Base-by-base conservation (phyloP, 257 asterid genomes). In the Lycium barbarum region DNA sequence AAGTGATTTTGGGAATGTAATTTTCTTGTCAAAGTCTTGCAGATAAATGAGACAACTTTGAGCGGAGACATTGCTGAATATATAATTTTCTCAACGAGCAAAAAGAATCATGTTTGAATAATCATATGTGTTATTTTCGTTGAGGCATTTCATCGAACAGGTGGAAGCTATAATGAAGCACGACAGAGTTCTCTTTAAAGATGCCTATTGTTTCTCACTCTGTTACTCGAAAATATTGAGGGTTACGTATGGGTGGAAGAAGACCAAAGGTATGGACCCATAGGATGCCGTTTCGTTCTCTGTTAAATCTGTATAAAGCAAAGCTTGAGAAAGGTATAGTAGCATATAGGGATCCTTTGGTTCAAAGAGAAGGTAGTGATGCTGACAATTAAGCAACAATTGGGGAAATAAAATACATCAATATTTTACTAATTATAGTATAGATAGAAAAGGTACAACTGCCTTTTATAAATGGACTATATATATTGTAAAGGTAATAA, bases 81-180 rank as follows among this genome's bases (percentile, higher is more conserved):
- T 17, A 90, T 57, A 66, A 68, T 71, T 45, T 62, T 4, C 84
- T 70, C 40, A 87, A 55, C 47, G 47, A 14, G 8, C 5, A 26
- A 35, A 66, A 68, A 38, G 18, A 54, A n/a, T 13, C 38, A 70
- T 79, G 5, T 17, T 49, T 63, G 45, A 71, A 36, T 62, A 11
- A 36, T 40, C 36, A 57, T 40, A 35, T 47, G 79, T 68, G 51
- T 63, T 36, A 8, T 13, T 54, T 22, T 66, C 80, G 9, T 11
- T 88, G 88, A 83, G 78, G 88, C 97, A 93, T 87, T 91, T 93
- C 84, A 68, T 87, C 96, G 36, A 93, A 91, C 96, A 93, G 51
- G 43, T 90, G 36, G 74, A 61, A 82, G 84, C 86, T 85, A 17
- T 14, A 33, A 0, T 26, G n/a, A 33, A 78, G 47, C 10, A 8